These are phyloP conservation scores for Chaetomiaceae sp. DNA, from an alignment of 2,329 filamentous ascomycete genomes.

Conservation along the genomic window DNA sequence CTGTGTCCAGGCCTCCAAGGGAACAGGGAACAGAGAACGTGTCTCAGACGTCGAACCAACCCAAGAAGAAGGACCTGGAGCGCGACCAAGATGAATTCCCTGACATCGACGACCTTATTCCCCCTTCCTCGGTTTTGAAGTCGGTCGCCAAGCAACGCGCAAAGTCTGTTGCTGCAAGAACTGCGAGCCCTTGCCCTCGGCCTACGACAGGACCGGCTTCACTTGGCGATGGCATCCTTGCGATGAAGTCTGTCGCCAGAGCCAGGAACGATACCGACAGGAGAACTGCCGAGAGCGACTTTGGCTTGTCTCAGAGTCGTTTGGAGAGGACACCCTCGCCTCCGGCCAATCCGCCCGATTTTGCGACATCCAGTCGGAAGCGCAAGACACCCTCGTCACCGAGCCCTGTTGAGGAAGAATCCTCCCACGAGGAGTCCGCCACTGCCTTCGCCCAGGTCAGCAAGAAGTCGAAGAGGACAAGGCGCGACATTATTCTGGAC, in stretches of 20 bases:
- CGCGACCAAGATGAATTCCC: slow-evolving; percentile 45
- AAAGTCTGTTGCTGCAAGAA: not conserved
- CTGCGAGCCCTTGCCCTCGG: slow-evolving; percentile 11
- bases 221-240: not conserved
- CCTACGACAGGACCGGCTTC: not conserved
- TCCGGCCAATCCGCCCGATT: not conserved
- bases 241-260: not conserved
- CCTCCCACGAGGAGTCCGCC: not conserved
- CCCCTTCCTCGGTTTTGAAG: slow-evolving; percentile 25
- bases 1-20: slow-evolving; percentile 37
- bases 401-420: not conserved
- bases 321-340: not conserved
- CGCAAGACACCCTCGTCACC: slow-evolving; percentile 19
- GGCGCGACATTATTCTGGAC: slow-evolving; percentile 43
- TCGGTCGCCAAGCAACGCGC: slow-evolving; percentile 13
- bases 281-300: not conserved
- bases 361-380: slow-evolving; percentile 15
- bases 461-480: slow-evolving; percentile 23
- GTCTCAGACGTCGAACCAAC: slow-evolving; percentile 27
- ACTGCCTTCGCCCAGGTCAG: not conserved
- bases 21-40: slow-evolving; percentile 52
- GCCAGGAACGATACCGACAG: not conserved
- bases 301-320: not conserved
- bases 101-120: slow-evolving; percentile 43
- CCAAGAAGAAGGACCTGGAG: slow-evolving; percentile 9